These are phyloP conservation scores for Agastache rugosa DNA, from an alignment of 257 asterid species.

Conservation along the genomic window DNA sequence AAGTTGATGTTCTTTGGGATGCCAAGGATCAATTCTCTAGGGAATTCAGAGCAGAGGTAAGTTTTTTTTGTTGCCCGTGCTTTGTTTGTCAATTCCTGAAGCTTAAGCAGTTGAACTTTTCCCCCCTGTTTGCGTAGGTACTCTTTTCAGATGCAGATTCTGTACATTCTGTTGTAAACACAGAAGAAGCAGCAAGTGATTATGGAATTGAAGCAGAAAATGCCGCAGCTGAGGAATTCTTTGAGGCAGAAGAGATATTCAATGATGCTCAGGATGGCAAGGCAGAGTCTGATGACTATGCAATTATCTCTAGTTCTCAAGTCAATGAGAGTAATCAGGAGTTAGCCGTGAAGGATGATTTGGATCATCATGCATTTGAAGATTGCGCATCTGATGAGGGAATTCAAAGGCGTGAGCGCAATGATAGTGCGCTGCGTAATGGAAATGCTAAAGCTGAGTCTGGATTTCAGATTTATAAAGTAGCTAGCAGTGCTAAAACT, in stretches of 20 bases:
- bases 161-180: constrained; percentile 53
- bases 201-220: constrained; percentile 71
- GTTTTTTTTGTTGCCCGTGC: constrained; percentile 46
- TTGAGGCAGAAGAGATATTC: constrained; percentile 98
- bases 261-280: constrained; percentile 76
- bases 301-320: constrained; percentile 45
- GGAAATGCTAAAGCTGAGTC: constrained; percentile 40
- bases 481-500: constrained; percentile 10
- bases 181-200: constrained; percentile 65
- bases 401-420: constrained; percentile 45
- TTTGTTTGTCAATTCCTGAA: constrained; percentile 43
- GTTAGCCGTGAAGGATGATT: constrained; percentile 59
- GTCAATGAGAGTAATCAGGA: constrained; percentile 53
- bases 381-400: constrained; percentile 85
- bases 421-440: constrained; percentile 37
- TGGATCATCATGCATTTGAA: constrained; percentile 76
- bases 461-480: background rate
- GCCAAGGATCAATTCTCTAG: constrained; percentile 75
- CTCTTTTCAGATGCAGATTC: constrained; percentile 91
- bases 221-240: constrained; percentile 87
- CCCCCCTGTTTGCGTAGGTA: constrained; percentile 61
- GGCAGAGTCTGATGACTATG: constrained; percentile 57
- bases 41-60: constrained; percentile 94
- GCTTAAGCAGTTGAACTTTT: constrained; percentile 48
- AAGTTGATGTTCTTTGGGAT: constrained; percentile 91